Evolutionary conservation across 2,329 filamentous ascomycete genomes (phyloP).

Genomic region (Shiraia sp.): DNA sequence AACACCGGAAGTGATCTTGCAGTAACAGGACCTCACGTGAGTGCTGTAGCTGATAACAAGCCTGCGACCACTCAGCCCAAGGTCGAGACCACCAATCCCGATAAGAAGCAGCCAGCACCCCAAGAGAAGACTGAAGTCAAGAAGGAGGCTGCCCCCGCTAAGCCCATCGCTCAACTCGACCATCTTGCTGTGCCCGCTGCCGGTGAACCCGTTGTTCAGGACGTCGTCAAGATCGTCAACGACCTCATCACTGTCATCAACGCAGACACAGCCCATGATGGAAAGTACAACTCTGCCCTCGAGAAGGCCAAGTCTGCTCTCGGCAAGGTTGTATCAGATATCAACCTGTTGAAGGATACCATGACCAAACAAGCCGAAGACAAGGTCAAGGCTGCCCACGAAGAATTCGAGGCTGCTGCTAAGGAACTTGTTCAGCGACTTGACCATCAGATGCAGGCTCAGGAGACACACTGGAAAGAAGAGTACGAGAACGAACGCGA

Average conservation of each 20-base stretch:
- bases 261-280: conserved; percentile 72
- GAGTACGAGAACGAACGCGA: conserved; percentile 90
- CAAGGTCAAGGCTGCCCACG: conserved; percentile 71
- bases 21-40: conserved; percentile 61
- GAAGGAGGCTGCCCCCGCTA: conserved; percentile 29
- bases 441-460: conserved; percentile 77
- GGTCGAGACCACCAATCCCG: conserved; percentile 26
- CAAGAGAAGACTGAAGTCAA: conserved; percentile 14
- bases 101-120: conserved; percentile 30
- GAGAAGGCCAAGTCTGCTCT: conserved; percentile 85
- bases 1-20: conserved; percentile 52
- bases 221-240: conserved; percentile 93
- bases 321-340: conserved; percentile 75
- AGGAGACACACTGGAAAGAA: conserved; percentile 80
- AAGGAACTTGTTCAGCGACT: conserved; percentile 87
- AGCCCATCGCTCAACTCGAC: conserved; percentile 66
- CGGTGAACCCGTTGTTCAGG: conserved; percentile 85
- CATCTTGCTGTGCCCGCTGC: conserved; percentile 75
- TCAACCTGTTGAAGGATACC: conserved; percentile 71
- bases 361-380: conserved; percentile 73
- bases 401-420: conserved; percentile 84
- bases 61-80: conserved; percentile 21
- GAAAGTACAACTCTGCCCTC: conserved; percentile 77
- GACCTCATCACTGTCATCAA: conserved; percentile 94
- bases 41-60: conserved; percentile 58